A percentile compares a stretch with the other conserved stretches of the same genome.
phyloP scores from a whole-genome alignment of 768 basidiomycete genomes.

The Xanthoconium stramineum region DNA sequence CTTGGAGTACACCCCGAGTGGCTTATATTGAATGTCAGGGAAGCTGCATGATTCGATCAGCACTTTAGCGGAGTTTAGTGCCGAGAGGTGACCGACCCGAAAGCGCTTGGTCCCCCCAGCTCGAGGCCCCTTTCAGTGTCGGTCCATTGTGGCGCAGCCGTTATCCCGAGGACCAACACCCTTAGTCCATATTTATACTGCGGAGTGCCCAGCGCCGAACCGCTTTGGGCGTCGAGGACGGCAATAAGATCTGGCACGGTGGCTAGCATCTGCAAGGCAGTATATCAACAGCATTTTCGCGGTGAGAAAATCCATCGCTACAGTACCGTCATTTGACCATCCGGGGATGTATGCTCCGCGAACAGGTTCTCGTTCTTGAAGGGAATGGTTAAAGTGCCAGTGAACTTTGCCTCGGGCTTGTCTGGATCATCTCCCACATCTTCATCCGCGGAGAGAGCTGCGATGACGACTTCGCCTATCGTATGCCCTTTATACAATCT shows the following conservation, averaged over 20 bases:
- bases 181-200: slow-evolving; percentile 59
- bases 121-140: slow-evolving; percentile 45
- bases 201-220: slow-evolving; percentile 59
- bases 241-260: slow-evolving; percentile 66
- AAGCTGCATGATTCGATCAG: slow-evolving; percentile 22
- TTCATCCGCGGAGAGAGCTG: slow-evolving; percentile 25
- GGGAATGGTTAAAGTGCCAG: slow-evolving; percentile 43
- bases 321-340: slow-evolving; percentile 25
- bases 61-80: neutral
- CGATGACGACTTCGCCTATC: slow-evolving; percentile 37
- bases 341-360: slow-evolving; percentile 38
- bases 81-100: slow-evolving; percentile 38
- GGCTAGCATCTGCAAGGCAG: slow-evolving; percentile 39
- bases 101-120: slow-evolving; percentile 51
- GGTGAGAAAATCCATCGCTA: neutral
- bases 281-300: neutral
- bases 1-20: slow-evolving; percentile 40
- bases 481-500: slow-evolving; percentile 39
- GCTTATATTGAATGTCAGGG: slow-evolving; percentile 33
- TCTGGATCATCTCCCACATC: slow-evolving; percentile 26
- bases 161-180: slow-evolving; percentile 49
- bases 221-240: slow-evolving; percentile 60
- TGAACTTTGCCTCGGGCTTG: slow-evolving; percentile 19
- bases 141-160: slow-evolving; percentile 56
- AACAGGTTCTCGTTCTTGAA: slow-evolving; percentile 65